Evolutionary conservation across 129 eudicot genomes (phyloP).

Genomic region (Heracleum sosnowskyi): DNA sequence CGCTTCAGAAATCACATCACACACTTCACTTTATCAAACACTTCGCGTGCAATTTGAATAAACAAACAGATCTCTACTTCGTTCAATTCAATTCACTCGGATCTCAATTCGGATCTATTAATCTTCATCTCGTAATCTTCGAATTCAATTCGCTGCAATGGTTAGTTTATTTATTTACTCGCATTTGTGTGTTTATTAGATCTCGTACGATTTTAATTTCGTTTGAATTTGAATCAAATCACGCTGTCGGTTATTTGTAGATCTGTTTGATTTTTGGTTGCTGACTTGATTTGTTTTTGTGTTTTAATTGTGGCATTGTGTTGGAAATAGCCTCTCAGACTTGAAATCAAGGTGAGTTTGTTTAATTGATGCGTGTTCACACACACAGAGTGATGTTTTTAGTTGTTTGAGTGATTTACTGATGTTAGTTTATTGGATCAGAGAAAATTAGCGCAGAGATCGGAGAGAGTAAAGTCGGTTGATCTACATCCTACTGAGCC

Average conservation of each 20-base stretch:
- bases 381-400: background rate
- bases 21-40: no score
- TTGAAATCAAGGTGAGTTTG: slow-evolving; percentile 53
- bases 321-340: slow-evolving; percentile 7
- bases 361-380: background rate
- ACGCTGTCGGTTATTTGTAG: background rate
- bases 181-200: background rate
- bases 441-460: slow-evolving; percentile 95
- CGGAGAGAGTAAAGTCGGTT: slow-evolving; percentile 90
- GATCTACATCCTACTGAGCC: slow-evolving; percentile 99
- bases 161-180: background rate
- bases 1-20: no score
- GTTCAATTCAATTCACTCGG: no score
- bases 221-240: no score
- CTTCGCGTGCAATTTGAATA: background rate
- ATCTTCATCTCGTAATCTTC: background rate
- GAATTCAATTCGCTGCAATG: background rate
- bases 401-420: slow-evolving; percentile 18
- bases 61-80: background rate
- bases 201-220: background rate
- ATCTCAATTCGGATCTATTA: no score
- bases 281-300: background rate
- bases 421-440: slow-evolving; percentile 28
- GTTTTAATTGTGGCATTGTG: background rate
- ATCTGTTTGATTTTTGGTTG: background rate